phyloP scores from a whole-genome alignment of 1,284 basidiomycete genomes.

The Agroathelia rolfsii region DNA sequence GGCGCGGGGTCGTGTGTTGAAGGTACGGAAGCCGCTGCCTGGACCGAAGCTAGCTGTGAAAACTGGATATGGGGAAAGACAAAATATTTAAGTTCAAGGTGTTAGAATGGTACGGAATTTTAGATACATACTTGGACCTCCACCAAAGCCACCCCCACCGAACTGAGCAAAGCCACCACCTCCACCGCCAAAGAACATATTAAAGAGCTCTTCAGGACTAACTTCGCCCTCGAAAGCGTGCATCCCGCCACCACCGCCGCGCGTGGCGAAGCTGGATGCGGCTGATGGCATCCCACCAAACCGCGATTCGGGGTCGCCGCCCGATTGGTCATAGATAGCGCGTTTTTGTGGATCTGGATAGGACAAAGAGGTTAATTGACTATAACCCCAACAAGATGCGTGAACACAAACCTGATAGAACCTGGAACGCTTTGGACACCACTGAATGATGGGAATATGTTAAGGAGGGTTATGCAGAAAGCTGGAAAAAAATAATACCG shows the following conservation, averaged over 20 bases:
- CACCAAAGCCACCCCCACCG: constrained; percentile 38
- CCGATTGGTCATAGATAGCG: constrained; percentile 78
- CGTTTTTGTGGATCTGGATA: constrained; percentile 81
- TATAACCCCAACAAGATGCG: constrained; percentile 4
- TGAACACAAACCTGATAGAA: constrained; percentile 60
- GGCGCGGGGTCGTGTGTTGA: constrained; percentile 39
- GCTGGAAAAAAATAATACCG: constrained; percentile 23
- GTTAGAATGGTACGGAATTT: constrained; percentile 2
- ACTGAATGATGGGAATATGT: constrained; percentile 38
- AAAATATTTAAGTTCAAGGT: neutral
- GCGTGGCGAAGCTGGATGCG: constrained; percentile 27
- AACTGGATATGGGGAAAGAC: constrained; percentile 26
- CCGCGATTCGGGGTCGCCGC: constrained; percentile 80
- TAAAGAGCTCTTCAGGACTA: constrained; percentile 94
- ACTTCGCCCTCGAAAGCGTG: constrained; percentile 71
- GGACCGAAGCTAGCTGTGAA: constrained; percentile 71
- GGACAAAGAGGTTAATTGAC: constrained; percentile 5
- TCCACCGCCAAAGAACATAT: constrained; percentile 92
- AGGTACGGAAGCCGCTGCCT: constrained; percentile 69
- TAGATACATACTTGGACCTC: constrained; percentile 48
- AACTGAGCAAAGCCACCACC: constrained; percentile 36
- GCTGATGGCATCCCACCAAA: constrained; percentile 59
- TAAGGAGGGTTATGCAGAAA: constrained; percentile 7
- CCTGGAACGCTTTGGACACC: constrained; percentile 97
- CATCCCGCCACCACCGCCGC: constrained; percentile 39